Evolutionary conservation across 1,284 basidiomycete genomes (phyloP).

Genomic region (Spongispora temasekensis): DNA sequence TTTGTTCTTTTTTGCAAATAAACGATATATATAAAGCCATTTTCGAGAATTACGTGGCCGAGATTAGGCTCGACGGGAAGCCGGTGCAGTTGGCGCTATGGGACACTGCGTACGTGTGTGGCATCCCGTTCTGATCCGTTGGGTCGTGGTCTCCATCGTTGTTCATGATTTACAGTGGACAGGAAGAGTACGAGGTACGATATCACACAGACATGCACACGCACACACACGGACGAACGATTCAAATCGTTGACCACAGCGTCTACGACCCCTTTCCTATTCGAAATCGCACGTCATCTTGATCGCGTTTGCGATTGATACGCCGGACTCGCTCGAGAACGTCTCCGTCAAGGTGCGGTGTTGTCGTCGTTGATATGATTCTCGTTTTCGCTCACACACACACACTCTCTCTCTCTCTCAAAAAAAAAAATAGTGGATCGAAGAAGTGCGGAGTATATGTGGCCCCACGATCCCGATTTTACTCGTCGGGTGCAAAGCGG

Average conservation of each 20-base stretch:
- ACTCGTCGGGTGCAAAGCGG: conserved; percentile 86
- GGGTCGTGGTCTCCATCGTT: neutral
- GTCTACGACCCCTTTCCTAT: conserved; percentile 93
- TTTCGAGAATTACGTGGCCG: conserved; percentile 98
- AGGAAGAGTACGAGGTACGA: conserved; percentile 92
- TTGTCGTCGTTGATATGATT: no score
- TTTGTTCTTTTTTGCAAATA: neutral
- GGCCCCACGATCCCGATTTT: conserved; percentile 82
- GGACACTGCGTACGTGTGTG: conserved; percentile 79
- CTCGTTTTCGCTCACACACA: neutral
- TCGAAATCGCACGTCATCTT: conserved; percentile 98
- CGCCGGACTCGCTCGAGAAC: conserved; percentile 95
- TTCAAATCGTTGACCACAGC: conserved; percentile 47
- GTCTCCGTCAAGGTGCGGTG: conserved; percentile 91
- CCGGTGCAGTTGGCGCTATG: conserved; percentile 94
- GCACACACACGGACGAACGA: no score
- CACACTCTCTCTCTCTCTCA: neutral
- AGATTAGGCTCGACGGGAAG: conserved; percentile 96
- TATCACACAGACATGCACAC: no score
- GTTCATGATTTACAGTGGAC: conserved; percentile 56
- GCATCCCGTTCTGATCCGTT: conserved; percentile 7
- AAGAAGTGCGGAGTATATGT: conserved; percentile 92
- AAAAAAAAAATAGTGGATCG: no score
- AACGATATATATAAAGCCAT: conserved; percentile 55
- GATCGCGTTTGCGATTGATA: conserved; percentile 96